phyloP scores from a whole-genome alignment of 805 yeast genomes.

The Suhomyces kilbournensis region DNA sequence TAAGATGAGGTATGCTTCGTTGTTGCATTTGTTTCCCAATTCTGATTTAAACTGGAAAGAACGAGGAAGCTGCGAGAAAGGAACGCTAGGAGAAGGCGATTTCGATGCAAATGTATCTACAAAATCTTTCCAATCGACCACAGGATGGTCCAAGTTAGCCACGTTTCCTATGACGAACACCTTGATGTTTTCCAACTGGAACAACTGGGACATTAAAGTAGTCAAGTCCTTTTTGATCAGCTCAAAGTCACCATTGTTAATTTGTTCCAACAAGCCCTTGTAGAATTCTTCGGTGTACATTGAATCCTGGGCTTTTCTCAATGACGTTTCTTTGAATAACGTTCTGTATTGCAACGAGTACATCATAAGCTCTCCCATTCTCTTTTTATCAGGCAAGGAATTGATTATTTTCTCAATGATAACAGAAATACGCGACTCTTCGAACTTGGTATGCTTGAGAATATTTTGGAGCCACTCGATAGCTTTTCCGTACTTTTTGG shows the following conservation, averaged over 20 bases:
- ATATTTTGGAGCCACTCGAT: slow-evolving; percentile 74
- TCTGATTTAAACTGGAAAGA: slow-evolving; percentile 52
- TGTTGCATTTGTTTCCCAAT: slow-evolving; percentile 50
- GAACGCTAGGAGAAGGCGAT: slow-evolving; percentile 7
- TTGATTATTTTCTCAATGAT: slow-evolving; percentile 61
- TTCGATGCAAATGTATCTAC: slow-evolving; percentile 14
- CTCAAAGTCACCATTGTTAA: slow-evolving; percentile 53
- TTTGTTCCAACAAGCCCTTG: slow-evolving; percentile 39
- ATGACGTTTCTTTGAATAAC: slow-evolving; percentile 56
- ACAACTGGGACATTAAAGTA: slow-evolving; percentile 47
- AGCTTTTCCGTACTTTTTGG: slow-evolving; percentile 60
- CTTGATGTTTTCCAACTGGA: slow-evolving; percentile 59
- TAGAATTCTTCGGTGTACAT: slow-evolving; percentile 60
- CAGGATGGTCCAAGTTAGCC: slow-evolving; percentile 48
- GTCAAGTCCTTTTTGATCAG: slow-evolving; percentile 51
- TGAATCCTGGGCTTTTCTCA: slow-evolving; percentile 63
- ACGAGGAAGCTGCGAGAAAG: slow-evolving; percentile 45
- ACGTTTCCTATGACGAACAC: slow-evolving; percentile 72
- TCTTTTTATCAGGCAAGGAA: slow-evolving; percentile 57
- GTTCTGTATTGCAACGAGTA: slow-evolving; percentile 56
- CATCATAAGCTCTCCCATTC: slow-evolving; percentile 64
- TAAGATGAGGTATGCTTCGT: slow-evolving; percentile 59
- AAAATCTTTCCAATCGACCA: slow-evolving; percentile 54
- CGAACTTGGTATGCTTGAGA: slow-evolving; percentile 66
- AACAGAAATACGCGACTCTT: slow-evolving; percentile 65